Evolutionary conservation across 192 early-diverging fungal species (phyloP), one percentile per base, ranked within the genome.

Genomic region (Phlyctochytrium planicorne): DNA sequence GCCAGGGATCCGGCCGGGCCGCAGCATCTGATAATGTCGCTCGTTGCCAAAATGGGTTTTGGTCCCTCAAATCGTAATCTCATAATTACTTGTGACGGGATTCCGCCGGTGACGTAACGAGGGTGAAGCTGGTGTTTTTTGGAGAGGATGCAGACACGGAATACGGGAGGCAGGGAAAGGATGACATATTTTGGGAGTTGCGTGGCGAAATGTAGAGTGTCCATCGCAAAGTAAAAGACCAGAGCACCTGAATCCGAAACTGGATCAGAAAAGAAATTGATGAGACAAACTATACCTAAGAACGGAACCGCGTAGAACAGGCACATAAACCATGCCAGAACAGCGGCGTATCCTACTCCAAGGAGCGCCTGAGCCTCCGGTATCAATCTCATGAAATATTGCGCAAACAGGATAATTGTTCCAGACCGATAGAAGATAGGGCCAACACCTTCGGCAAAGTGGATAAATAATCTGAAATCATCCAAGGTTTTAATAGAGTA

Each of bases 251-350:
- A 65, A 65, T 53, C 1, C 24, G 24, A 16, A 36, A n/a, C n/a
- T 14, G 20, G 40, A 6, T 59, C 30, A 59, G 57, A 30, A 59
- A 29, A 59, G 16, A 6, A 24, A 59, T 67, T 69, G 40, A 20
- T 16, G 24, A 30, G 20, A 29, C n/a, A 59, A 16, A 17, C 33
- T 66, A 63, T 52, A 78, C 72, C 50, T 12, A 74, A 62, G 52
- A 78, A 78, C 14, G 77, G 77, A 0, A 74, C 34, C 0, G 67
- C 59, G 56, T 75, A 75, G 36, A 78, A 78, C 17, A 75, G 33
- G 30, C 70, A 67, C 77, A 78, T 72, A 35, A 78, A 78, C 72
- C 77, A 75, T 17, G 73, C 77, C 2, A 78, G 60, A 1, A 78
- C 66, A 23, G 75, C 62, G 2, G 77, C 77, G 34, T 78, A 78